Percentiles rank a stretch among this genome's conserved stretches.
Evolutionary conservation across 1,139 yeast species (phyloP).

Genomic region (Magnusiomyces clavatus): DNA sequence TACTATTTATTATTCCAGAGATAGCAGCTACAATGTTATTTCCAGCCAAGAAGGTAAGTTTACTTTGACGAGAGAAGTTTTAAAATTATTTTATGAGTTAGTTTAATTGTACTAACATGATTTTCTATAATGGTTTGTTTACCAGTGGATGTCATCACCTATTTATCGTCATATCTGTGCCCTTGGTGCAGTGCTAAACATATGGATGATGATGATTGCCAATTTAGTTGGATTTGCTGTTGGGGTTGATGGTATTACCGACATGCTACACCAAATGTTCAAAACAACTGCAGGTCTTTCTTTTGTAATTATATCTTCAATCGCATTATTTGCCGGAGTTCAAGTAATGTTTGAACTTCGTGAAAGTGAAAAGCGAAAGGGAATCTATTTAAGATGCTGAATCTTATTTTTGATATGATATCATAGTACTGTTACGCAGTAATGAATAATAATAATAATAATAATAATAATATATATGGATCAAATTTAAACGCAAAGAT

Average conservation of each 20-base stretch:
- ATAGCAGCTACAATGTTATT: conserved; percentile 47
- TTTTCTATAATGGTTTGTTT: conserved; percentile 23
- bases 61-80: too few relatives aligned
- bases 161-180: conserved; percentile 84
- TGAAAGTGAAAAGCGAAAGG: conserved; percentile 75
- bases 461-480: too few relatives aligned
- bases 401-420: too few relatives aligned
- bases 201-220: conserved; percentile 98
- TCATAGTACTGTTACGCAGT: background rate
- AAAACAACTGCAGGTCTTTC: conserved; percentile 61
- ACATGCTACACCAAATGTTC: conserved; percentile 62
- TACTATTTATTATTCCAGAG: conserved; percentile 84
- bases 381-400: conserved; percentile 73
- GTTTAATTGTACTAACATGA: conserved; percentile 3
- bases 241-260: conserved; percentile 75
- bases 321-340: conserved; percentile 68
- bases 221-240: conserved; percentile 91
- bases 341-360: conserved; percentile 95
- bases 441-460: background rate
- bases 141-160: conserved; percentile 37
- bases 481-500: too few relatives aligned
- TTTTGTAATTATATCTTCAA: conserved; percentile 53
- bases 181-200: conserved; percentile 76
- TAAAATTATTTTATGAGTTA: background rate
- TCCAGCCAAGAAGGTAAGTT: conserved; percentile 29